These are phyloP conservation scores for Podila epicladia DNA, from an alignment of 192 early-diverging fungal species.

Conservation along the genomic window DNA sequence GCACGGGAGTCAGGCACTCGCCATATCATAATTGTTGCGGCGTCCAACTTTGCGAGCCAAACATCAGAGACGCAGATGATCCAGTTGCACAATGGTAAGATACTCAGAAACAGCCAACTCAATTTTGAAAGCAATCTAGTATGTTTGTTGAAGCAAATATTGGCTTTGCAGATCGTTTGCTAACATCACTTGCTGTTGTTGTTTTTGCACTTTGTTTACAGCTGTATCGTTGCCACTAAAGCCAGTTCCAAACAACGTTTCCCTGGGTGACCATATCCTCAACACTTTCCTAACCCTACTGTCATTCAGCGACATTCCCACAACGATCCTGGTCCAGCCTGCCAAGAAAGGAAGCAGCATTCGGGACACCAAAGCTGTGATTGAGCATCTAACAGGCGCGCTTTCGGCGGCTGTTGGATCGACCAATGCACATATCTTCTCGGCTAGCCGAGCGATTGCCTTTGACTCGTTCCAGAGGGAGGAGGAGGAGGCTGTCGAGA, in stretches of 20 bases:
- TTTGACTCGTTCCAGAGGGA: background rate
- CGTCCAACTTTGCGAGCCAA: constrained; percentile 23
- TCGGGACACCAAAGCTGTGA: constrained; percentile 12
- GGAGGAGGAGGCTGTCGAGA: constrained; percentile 16
- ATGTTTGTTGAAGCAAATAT: background rate
- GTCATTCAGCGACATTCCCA: constrained; percentile 23
- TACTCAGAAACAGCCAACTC: background rate
- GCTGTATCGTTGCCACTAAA: background rate
- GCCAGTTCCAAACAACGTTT: constrained; percentile 10
- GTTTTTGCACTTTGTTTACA: background rate
- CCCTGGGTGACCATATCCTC: constrained; percentile 38
- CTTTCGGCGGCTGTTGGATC: constrained; percentile 6
- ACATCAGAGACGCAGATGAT: constrained; percentile 5
- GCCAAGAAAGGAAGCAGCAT: constrained; percentile 34
- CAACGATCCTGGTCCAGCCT: constrained; percentile 24
- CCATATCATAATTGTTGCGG: constrained; percentile 25
- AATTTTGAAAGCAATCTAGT: background rate
- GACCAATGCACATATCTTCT: constrained; percentile 1
- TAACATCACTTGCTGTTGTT: background rate
- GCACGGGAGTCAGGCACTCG: constrained; percentile 17
- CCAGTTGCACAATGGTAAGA: constrained; percentile 20
- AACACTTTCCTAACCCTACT: constrained; percentile 25
- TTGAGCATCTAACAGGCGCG: constrained; percentile 18
- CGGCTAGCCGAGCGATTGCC: constrained; percentile 16
- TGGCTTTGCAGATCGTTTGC: background rate